A percentile compares a stretch with the other conserved stretches of the same genome.
Evolutionary conservation across 441 rosid genomes (phyloP).

Genomic region (Gossypium gossypioides): DNA sequence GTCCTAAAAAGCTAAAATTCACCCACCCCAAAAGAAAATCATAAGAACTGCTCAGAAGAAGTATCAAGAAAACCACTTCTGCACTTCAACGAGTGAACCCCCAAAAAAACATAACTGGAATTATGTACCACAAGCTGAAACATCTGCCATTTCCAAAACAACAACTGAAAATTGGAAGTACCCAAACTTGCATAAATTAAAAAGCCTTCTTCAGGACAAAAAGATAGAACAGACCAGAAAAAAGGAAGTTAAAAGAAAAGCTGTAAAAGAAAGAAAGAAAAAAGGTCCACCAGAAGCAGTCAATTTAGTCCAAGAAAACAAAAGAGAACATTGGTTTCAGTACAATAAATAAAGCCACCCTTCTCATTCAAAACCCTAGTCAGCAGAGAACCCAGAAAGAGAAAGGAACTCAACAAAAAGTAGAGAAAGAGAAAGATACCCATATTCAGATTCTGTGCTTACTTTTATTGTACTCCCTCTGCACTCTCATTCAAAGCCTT

Average conservation of each 20-base stretch:
- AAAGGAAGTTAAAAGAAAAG: slow-evolving; percentile 24
- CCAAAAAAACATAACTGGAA: slow-evolving; percentile 11
- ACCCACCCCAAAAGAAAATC: slow-evolving; percentile 6
- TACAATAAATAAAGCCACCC: slow-evolving; percentile 32
- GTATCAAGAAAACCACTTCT: slow-evolving; percentile 2
- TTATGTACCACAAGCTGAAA: slow-evolving; percentile 14
- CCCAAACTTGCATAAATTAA: slow-evolving; percentile 21
- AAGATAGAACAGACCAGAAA: slow-evolving; percentile 15
- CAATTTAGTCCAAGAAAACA: slow-evolving; percentile 38
- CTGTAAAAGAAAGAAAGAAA: slow-evolving; percentile 15
- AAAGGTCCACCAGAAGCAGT: slow-evolving; percentile 33
- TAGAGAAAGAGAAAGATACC: slow-evolving; percentile 60
- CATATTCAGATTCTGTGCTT: slow-evolving; percentile 66
- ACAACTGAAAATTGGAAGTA: slow-evolving; percentile 23
- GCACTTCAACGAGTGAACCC: slow-evolving; percentile 18
- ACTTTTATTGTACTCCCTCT: slow-evolving; percentile 46
- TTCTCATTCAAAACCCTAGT: slow-evolving; percentile 55
- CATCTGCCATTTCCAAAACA: slow-evolving; percentile 28
- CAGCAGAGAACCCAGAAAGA: slow-evolving; percentile 26
- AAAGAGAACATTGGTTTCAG: slow-evolving; percentile 55
- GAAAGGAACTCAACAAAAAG: slow-evolving; percentile 34
- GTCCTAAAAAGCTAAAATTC: slow-evolving; percentile 16
- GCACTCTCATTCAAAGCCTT: slow-evolving; percentile 16
- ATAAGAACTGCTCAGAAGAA: slow-evolving; percentile 5
- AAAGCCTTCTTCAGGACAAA: slow-evolving; percentile 17